Evolutionary conservation across 2,329 filamentous ascomycete species (phyloP), one percentile per base, ranked within the genome.

Genomic region (Colletotrichum destructivum): DNA sequence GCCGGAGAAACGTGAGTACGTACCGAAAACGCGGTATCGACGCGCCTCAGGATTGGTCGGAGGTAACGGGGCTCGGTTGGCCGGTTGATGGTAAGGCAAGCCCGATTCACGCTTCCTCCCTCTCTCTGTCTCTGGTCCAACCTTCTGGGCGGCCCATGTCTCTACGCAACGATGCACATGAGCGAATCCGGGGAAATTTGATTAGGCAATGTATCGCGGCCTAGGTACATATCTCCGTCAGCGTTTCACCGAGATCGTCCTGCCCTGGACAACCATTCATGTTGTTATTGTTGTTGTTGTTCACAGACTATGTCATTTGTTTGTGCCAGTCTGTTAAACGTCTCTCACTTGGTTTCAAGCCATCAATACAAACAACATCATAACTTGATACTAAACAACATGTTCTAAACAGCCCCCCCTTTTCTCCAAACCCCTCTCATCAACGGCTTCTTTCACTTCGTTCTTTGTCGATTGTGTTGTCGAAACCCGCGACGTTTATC

Each of bases 131-230:
- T 52, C 46, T 23, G 52, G 62, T 69, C n/a, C 65, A 59, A 60
- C 63, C 59, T 63, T 71, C 59, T 69, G 65, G 54, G 21, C 42
- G 1, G 59, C 59, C 38, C 65, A 49, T 47, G 42, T 69, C 52
- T 69, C 65, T 64, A 52, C 60, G 65, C 60, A 69, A 60, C 59
- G 23, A 72, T 60, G 66, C 35, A 59, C 69, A 69, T 72, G 59
- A 60, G 31, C 69, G 38, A 64, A 63, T 69, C 69, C 69, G 69
- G 65, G 64, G 69, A 60, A 55, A 18, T 49, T 46, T 55, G 40
- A 54, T 38, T 60, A 60, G 59, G 59, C 54, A 56, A 54, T 52
- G 44, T 54, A 23, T 63, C 42, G 40, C 60, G 44, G 55, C 12
- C 59, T 63, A 64, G 69, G 62, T 52, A 68, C n/a, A 16, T 68